Evolutionary conservation across 2,329 filamentous ascomycete genomes (phyloP), one percentile per base, ranked within the genome.

Genomic region (Endocalyx cinctus): DNA sequence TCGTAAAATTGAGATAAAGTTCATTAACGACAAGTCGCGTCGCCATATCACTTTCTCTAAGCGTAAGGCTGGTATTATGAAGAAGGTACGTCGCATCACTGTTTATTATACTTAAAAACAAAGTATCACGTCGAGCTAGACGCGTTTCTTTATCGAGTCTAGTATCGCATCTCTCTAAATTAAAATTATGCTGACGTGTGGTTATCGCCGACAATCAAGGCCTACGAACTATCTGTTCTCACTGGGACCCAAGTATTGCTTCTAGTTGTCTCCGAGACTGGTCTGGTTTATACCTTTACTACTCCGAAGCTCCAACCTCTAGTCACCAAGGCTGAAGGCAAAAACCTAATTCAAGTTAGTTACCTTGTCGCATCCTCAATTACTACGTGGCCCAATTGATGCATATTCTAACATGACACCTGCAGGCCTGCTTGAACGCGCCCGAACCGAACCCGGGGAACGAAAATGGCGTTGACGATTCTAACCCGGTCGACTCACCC

Each of bases 1-100:
- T 60, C 82, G 92, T 70, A 98, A 98, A 84, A 98, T 98, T 57
- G 92, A 98, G 69, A 98, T 98, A 72, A 98, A 98, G 77, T 98
- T 98, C 71, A 98, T 98, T 66, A 90, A 89, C 67, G 92, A 98
- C 70, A 98, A 98, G 74, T 97, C 90, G 69, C 88, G 92, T 69
- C 85, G 92, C 45, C 92, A 98, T 72, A 98, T 97, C 62, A 97
- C 92, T 56, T 97, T 98, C 66, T 97, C 90, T 52, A 98, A 98
- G 81, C 87, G 92, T 64, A 98, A 98, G 74, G 92, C 92, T 36
- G 92, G 92, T 54, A 97, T 98, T 66, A 97, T 98, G 92, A 97
- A 98, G 77, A 97, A 97, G 88, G 92, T 96, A 62, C 51, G 81
- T 73, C 39, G 28, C 31, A 38, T 5, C 27, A 42, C 36, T 23